These are phyloP conservation scores for Penicillium janthinellum DNA, from an alignment of 2,329 filamentous ascomycete genomes.

Conservation along the genomic window DNA sequence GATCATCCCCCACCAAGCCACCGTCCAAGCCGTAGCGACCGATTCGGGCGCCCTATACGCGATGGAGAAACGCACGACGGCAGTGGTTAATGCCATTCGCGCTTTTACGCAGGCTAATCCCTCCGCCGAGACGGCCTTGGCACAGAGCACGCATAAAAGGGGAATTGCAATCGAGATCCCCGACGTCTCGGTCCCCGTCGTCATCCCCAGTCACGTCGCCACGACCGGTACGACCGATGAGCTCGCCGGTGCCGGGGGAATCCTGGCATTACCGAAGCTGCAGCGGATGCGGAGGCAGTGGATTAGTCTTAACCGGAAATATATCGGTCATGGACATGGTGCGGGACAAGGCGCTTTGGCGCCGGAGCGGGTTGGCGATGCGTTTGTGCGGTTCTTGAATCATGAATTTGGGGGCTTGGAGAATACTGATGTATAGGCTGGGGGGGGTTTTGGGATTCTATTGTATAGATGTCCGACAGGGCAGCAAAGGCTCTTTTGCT, in stretches of 20 bases:
- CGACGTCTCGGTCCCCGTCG: constrained; percentile 32
- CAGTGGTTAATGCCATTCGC: constrained; percentile 46
- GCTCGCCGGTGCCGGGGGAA: constrained; percentile 43
- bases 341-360: constrained; percentile 36
- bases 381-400: constrained; percentile 51
- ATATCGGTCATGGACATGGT: constrained; percentile 41
- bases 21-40: constrained; percentile 43
- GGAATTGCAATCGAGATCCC: constrained; percentile 42
- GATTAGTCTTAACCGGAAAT: constrained; percentile 49
- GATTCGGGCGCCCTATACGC: constrained; percentile 46
- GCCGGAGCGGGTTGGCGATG: constrained; percentile 42
- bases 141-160: constrained; percentile 26
- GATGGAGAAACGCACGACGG: constrained; percentile 47
- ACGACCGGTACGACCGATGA: constrained; percentile 44
- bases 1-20: constrained; percentile 48
- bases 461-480: not conserved
- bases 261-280: constrained; percentile 45
- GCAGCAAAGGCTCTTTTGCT: not conserved
- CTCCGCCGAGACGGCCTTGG: constrained; percentile 40
- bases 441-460: not conserved
- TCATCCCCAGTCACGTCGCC: constrained; percentile 43
- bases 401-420: constrained; percentile 43
- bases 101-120: constrained; percentile 43
- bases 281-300: constrained; percentile 50
- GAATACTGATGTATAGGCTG: constrained; percentile 7